phyloP scores from a whole-genome alignment of 345 rosid genomes.

The Microcos paniculata region DNA sequence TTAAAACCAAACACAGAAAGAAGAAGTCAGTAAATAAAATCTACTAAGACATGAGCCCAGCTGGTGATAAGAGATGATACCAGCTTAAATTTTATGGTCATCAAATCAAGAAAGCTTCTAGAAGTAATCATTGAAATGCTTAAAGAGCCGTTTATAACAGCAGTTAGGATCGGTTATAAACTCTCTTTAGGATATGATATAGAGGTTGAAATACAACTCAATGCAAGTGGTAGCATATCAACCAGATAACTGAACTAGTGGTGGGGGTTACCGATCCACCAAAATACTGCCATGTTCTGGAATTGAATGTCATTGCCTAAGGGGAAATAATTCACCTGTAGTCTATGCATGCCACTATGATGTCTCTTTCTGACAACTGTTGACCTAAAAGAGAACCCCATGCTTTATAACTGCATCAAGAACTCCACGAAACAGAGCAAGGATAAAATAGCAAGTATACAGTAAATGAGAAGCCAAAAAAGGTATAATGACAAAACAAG shows the following conservation, averaged over 20 bases:
- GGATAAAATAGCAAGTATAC: conserved; percentile 2
- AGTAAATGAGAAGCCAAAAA: neutral
- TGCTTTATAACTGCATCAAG: conserved; percentile 81
- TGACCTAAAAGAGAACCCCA: conserved; percentile 99
- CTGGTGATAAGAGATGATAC: neutral
- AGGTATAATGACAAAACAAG: neutral
- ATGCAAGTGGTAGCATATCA: neutral
- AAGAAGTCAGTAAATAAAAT: neutral
- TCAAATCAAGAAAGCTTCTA: conserved; percentile 1
- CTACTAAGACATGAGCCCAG: neutral
- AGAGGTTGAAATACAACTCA: neutral
- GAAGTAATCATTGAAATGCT: neutral
- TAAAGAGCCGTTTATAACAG: neutral
- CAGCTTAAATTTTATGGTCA: neutral
- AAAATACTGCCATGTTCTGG: neutral
- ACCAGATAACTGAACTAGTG: neutral
- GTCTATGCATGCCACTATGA: conserved; percentile 94
- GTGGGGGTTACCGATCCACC: neutral
- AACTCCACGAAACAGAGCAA: conserved; percentile 19
- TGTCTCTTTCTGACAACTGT: conserved; percentile 86
- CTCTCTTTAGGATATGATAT: neutral
- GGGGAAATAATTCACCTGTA: conserved; percentile 59
- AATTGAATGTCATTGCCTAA: conserved; percentile 4
- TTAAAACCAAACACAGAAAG: neutral
- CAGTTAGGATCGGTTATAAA: neutral